phyloP scores from a whole-genome alignment of 805 yeast genomes.

The Maudiozyma barnettii region DNA sequence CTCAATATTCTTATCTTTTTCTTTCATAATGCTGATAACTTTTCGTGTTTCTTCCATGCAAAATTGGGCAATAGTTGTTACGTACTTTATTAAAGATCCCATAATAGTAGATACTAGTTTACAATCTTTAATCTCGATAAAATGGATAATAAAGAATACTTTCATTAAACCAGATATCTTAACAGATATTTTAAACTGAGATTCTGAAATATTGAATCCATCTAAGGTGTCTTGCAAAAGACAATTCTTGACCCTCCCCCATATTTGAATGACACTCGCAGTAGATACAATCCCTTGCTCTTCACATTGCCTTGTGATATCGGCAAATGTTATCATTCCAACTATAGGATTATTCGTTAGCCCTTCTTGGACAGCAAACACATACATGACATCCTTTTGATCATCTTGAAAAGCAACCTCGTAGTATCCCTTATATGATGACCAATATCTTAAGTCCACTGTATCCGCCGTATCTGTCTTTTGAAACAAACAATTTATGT shows the following conservation, averaged over 20 bases:
- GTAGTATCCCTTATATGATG: background rate
- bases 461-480: too few relatives aligned
- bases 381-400: background rate
- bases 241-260: background rate
- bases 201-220: background rate
- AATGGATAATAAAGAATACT: background rate
- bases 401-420: background rate
- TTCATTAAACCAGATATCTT: background rate
- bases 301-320: conserved; percentile 8
- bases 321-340: background rate
- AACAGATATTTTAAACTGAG: conserved; percentile 5
- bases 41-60: conserved; percentile 4
- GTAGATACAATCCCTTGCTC: conserved; percentile 12
- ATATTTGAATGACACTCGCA: background rate
- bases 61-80: background rate
- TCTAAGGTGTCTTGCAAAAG: background rate
- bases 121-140: background rate
- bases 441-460: background rate
- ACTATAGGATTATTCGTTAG: background rate
- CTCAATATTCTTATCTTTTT: conserved; percentile 28
- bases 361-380: background rate
- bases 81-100: conserved; percentile 1
- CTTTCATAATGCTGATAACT: conserved; percentile 13
- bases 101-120: background rate
- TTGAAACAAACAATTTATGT: too few relatives aligned